Percentiles rank a stretch among this genome's conserved stretches.
phyloP scores from a whole-genome alignment of 1,284 basidiomycete species.

The Vanrija pseudolonga region DNA sequence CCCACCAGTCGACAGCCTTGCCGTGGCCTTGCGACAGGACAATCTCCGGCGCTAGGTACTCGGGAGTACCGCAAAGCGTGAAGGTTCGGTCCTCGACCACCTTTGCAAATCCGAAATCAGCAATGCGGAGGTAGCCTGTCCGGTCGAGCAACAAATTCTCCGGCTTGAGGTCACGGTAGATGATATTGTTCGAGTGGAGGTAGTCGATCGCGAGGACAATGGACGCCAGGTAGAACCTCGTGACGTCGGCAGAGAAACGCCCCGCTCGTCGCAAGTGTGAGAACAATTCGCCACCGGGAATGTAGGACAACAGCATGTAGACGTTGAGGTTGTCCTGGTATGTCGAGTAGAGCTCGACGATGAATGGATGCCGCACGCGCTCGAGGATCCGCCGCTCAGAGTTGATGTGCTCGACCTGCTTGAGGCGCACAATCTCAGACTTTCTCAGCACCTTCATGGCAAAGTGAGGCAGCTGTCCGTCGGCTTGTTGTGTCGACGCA shows the following conservation, averaged over 20 bases:
- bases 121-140: slow-evolving; percentile 50
- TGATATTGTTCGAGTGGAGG: slow-evolving; percentile 51
- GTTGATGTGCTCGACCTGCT: slow-evolving; percentile 58
- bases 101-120: slow-evolving; percentile 57
- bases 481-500: slow-evolving; percentile 39
- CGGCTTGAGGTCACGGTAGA: slow-evolving; percentile 55
- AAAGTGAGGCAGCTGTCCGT: slow-evolving; percentile 49
- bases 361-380: slow-evolving; percentile 56
- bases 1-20: slow-evolving; percentile 55
- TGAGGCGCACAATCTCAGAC: slow-evolving; percentile 54
- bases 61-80: slow-evolving; percentile 52
- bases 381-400: slow-evolving; percentile 55
- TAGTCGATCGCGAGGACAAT: slow-evolving; percentile 55
- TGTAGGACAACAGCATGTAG: slow-evolving; percentile 56
- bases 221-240: slow-evolving; percentile 54
- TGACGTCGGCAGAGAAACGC: slow-evolving; percentile 54
- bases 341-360: slow-evolving; percentile 55
- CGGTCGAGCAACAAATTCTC: slow-evolving; percentile 54
- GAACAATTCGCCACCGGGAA: slow-evolving; percentile 56
- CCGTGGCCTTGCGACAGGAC: slow-evolving; percentile 53
- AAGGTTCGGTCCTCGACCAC: slow-evolving; percentile 51
- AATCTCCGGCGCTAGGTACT: slow-evolving; percentile 53
- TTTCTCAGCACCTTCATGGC: slow-evolving; percentile 57
- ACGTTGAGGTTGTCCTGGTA: slow-evolving; percentile 54
- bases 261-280: slow-evolving; percentile 52